Evolutionary conservation across 305 asterid genomes (phyloP), one percentile per base, ranked within the genome.

Genomic region (Striga hermonthica): DNA sequence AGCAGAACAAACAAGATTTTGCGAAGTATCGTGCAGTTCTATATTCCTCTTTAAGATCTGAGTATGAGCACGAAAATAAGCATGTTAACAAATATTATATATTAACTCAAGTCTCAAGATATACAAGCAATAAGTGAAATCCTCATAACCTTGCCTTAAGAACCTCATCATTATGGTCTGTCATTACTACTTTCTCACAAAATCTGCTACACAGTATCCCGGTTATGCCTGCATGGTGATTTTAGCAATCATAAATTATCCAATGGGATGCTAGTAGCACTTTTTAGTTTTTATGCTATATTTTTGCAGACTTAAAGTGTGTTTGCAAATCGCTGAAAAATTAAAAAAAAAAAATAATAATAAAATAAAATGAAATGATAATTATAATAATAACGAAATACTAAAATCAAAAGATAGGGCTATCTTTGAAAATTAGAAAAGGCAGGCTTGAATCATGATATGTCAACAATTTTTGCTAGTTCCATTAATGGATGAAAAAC

Each of bases 111-210:
- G 67, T 75, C 49, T 8, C 66, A 36, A 62, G 28, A 68, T 55
- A 63, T 16, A n/a, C 57, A 54, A 74, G 69, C 72, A 66, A 7
- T 13, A 64, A 68, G 31, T 41, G 50, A 62, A 72, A 69, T 53
- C 66, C 10, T 12, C 79, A 61, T 72, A 72, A 70, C 66, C 94
- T 77, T 89, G 85, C 96, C 98, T 93, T 90, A 69, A 93, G 90
- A 81, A 90, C 97, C 81, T 93, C 96, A 3, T 82, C 90, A 61
- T 83, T 90, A 71, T 90, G 96, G 82, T 93, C 99, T 53, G 99
- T 93, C 80, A 93, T 67, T 68, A 88, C 82, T 60, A 88, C 90
- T 75, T 86, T 84, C 16, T 67, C 73, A 75, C 96, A 93, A 72
- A 83, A 93, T 81, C 87, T 82, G 81, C 95, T 78, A 70, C 97